Evolutionary conservation across 257 asterid species (phyloP), one percentile per base, ranked within the genome.

Genomic region (Solanum virginianum): DNA sequence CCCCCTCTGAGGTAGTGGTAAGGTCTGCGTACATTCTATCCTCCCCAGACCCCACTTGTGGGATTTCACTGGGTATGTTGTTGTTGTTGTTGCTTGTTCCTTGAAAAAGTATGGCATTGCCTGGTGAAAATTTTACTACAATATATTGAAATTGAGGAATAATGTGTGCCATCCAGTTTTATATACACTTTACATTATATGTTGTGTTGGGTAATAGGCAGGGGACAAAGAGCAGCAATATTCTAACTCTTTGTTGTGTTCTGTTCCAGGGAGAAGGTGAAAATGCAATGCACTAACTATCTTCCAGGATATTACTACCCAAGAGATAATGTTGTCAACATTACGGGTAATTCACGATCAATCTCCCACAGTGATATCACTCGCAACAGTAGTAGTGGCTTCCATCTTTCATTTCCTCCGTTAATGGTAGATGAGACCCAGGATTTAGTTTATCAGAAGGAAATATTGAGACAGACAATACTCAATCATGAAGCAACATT

Each of bases 401-500:
- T 59, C 85, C 71, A 83, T 66, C 22, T 81, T 82, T 62, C 87
- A 41, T 85, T 83, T 85, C 91, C 88, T 56, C 87, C 81, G 18
- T 24, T 86, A 77, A 68, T 53, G 68, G 32, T 81, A 75, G 88
- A 89, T 47, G 86, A 80, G 74, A 77, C 88, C 49, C 89, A 81
- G 70, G 80, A 83, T 85, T 51, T 84, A 55, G 90, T 68, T 65
- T 87, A 87, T 84, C 88, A 89, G 81, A 92, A 89, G 87, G 93
- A 90, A 83, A 43, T 88, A 80, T 39, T 90, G 85, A 92, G 92
- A 87, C 93, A 88, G 83, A 90, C 87, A 53, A 92, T 95, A 75
- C 95, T 90, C 87, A 90, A 89, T 84, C 97, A 95, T 51, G 95
- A 95, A 89, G 90, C 95, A 83, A 87, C 90, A n/a, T 92, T 95